Base-by-base conservation (phyloP, 140 eudicot genomes). In the Ambrosia hybrid region DNA sequence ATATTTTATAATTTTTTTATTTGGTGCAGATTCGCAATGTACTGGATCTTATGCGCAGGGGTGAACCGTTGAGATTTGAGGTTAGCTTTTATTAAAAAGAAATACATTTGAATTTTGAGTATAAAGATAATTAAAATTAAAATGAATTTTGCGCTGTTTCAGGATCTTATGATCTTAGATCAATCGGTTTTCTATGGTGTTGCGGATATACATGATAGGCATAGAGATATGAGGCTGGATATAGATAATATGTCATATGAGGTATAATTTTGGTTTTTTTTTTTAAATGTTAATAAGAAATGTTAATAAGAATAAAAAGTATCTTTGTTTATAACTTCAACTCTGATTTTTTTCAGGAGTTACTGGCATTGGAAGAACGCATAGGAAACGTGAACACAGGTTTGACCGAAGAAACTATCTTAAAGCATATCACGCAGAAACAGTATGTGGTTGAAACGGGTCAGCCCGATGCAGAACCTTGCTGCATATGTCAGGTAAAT, bases 221-320 rank as follows among this genome's bases (percentile, higher is more conserved):
- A 92, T 71, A 88, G 96, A 78, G 96, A 92, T 71, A 89, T 92
- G 98, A 87, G 98, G 49, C 85, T 92, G 16, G 96, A 92, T 76
- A 90, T 92, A n/a, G 96, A 92, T 82, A 92, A 87, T 82, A 92
- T 92, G 98, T 92, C 98, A 6, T 92, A 92, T 64, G 98, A 92
- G 96, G 98, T 85, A 48, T n/a, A 14, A 4, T 57, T 16, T 1
- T 2, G 34, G 8, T 6, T 7, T 6, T 7, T 49, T 51, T 51
- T 4, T 2, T n/a, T n/a, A 0, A 3, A 48, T 60, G 12, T 9
- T 21, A 0, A 51, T 41, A 3, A n/a, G 51, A 0, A 3, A 48
- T 60, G 12, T 9, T 21, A 0, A 51, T 41, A 3, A n/a, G 51
- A 5, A 33, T 36, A 55, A 38, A 17, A 38, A 14, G 4, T n/a